Base-by-base conservation (phyloP, 306 rosid species). In the Cucumis cinereus region DNA sequence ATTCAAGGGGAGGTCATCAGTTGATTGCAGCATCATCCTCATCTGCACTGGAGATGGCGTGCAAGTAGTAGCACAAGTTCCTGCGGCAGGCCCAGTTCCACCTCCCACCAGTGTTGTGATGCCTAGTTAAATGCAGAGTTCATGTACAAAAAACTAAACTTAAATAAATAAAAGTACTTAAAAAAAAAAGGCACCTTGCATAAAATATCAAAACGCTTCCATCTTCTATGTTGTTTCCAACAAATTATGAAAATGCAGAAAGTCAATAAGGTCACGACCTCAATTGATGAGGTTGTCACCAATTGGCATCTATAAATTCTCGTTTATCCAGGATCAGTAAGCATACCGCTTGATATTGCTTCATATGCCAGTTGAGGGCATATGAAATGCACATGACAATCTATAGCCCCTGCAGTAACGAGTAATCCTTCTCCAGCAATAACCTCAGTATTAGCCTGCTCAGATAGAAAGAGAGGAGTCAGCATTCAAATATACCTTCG, bases 11-110 rank as follows among this genome's bases (percentile, higher is more conserved):
- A 94, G 59, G 38, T 85, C 87, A 77, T 94, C 96, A 33, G 97
- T 94, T 80, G 98, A 79, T 85, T 89, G 97, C 71, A 94, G 85
- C 98, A 94, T 94, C 6, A 94, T 41, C 85, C 81, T 84, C 97
- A 90, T 91, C 20, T 90, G 97, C 77, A 52, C 30, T n/a, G 85
- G 91, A 7, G 95, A 86, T 10, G 98, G 92, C 26, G 98, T 94
- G 81, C 98, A 94, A 77, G 98, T 94, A 67, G 98, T 94, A 22
- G 98, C 98, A 70, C 96, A 78, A 52, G 96, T 91, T 78, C 98
- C 98, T 10, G 79, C 82, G 68, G 98, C 90, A 49, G 98, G 98
- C 81, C 98, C 98, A 7, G 96, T 91, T 86, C 97, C 99, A 76
- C 99, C 98, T 78, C 96, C 97, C 75, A 94, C 92, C 60, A 94